A percentile compares a stretch with the other conserved stretches of the same genome.
phyloP scores from a whole-genome alignment of 108 stramenopile species.

The Parietichytrium sp. region DNA sequence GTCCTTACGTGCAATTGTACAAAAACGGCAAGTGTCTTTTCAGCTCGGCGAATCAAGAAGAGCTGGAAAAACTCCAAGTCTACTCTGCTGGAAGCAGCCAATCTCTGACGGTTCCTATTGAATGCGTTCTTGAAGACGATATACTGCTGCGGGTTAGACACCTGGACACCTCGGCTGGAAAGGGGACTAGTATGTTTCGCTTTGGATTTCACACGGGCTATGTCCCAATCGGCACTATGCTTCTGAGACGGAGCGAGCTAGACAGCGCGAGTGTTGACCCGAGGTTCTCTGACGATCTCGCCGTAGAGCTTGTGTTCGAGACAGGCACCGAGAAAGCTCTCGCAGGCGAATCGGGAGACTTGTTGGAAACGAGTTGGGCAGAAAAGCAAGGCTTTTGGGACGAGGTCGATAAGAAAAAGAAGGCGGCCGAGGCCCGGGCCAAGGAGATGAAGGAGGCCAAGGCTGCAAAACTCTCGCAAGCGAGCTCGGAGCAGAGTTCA shows the following conservation, averaged over 20 bases:
- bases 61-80: not conserved
- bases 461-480: not conserved
- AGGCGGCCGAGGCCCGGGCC: not conserved
- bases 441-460: not conserved
- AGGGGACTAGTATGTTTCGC: slow-evolving; percentile 86
- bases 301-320: slow-evolving; percentile 90
- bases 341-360: not conserved
- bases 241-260: slow-evolving; percentile 83
- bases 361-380: slow-evolving; percentile 55
- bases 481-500: not conserved
- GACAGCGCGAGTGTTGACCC: slow-evolving; percentile 86
- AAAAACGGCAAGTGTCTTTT: slow-evolving; percentile 80
- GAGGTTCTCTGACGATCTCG: slow-evolving; percentile 83
- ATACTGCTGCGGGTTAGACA: slow-evolving; percentile 84
- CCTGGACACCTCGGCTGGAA: slow-evolving; percentile 64
- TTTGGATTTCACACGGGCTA: slow-evolving; percentile 95
- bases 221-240: slow-evolving; percentile 80
- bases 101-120: slow-evolving; percentile 69
- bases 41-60: slow-evolving; percentile 70
- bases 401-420: slow-evolving; percentile 44
- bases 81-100: slow-evolving; percentile 72
- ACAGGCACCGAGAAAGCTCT: slow-evolving; percentile 46
- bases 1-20: slow-evolving; percentile 92
- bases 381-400: slow-evolving; percentile 58
- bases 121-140: slow-evolving; percentile 80